phyloP scores from a whole-genome alignment of 2,329 filamentous ascomycete species.

The Calonectria pseudoturangicola region DNA sequence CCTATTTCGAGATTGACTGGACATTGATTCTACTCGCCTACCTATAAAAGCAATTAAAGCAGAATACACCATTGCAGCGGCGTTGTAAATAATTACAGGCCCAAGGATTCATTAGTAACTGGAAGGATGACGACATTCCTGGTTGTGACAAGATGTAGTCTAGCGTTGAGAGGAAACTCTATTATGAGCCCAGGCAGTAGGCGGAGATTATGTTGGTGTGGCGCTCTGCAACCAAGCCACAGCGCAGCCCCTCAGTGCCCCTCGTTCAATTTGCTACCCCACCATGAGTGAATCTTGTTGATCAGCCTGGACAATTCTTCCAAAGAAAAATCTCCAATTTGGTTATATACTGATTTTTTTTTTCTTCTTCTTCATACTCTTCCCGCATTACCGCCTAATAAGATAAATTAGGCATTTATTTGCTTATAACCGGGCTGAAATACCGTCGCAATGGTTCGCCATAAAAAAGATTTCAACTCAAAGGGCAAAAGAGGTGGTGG shows the following conservation, averaged over 20 bases:
- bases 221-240: constrained; percentile 17
- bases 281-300: constrained; percentile 24
- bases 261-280: constrained; percentile 27
- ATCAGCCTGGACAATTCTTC: background rate
- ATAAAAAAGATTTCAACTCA: constrained; percentile 90
- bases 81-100: no score
- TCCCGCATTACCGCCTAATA: background rate
- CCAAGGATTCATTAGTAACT: no score
- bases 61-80: no score
- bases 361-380: no score
- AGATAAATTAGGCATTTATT: background rate
- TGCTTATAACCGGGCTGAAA: background rate
- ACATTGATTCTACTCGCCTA: no score
- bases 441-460: constrained; percentile 83
- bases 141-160: no score
- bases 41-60: no score
- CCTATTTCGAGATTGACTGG: no score
- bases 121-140: no score
- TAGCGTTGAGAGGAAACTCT: no score
- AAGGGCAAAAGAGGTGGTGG: constrained; percentile 82
- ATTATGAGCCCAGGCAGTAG: no score
- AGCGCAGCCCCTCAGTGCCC: constrained; percentile 23
- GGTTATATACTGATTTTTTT: background rate
- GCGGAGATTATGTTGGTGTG: background rate
- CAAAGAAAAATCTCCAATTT: constrained; percentile 15